Percentiles rank a stretch among this genome's conserved stretches.
These are phyloP conservation scores for Podaxis pistillaris DNA, from an alignment of 768 basidiomycete genomes.

Conservation along the genomic window DNA sequence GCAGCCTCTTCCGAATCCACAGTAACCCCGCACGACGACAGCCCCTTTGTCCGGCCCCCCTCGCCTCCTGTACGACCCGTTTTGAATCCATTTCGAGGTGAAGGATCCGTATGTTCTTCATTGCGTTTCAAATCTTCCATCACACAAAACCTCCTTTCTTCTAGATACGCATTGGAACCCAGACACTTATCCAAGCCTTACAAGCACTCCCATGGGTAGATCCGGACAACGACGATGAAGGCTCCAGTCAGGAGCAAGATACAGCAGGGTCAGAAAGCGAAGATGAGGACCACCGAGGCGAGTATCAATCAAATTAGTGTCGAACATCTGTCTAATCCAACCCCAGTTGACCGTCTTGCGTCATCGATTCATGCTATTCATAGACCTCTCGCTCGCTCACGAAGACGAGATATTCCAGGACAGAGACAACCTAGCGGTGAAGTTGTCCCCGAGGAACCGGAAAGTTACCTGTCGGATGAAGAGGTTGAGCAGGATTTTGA, in stretches of 20 bases:
- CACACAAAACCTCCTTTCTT: constrained; percentile 13
- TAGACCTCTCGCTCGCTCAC: constrained; percentile 72
- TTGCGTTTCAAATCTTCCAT: constrained; percentile 13
- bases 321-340: constrained; percentile 5
- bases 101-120: constrained; percentile 60
- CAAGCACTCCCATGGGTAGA: constrained; percentile 82
- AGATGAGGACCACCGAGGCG: constrained; percentile 54
- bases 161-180: constrained; percentile 86
- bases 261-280: constrained; percentile 61
- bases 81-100: constrained; percentile 56
- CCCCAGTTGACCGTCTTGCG: constrained; percentile 50
- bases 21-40: constrained; percentile 31
- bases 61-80: constrained; percentile 59
- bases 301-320: constrained; percentile 12
- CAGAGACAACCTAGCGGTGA: constrained; percentile 30
- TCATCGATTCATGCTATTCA: constrained; percentile 90
- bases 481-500: constrained; percentile 59
- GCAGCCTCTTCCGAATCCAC: constrained; percentile 17
- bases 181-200: constrained; percentile 85
- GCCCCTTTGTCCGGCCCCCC: constrained; percentile 68
- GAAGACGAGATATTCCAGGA: constrained; percentile 35
- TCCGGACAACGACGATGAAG: constrained; percentile 68
- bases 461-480: constrained; percentile 42
- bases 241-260: constrained; percentile 37
- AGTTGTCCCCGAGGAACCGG: constrained; percentile 25